Evolutionary conservation across 1,139 yeast genomes (phyloP).

Genomic region (Yamadazyma dushanensis): DNA sequence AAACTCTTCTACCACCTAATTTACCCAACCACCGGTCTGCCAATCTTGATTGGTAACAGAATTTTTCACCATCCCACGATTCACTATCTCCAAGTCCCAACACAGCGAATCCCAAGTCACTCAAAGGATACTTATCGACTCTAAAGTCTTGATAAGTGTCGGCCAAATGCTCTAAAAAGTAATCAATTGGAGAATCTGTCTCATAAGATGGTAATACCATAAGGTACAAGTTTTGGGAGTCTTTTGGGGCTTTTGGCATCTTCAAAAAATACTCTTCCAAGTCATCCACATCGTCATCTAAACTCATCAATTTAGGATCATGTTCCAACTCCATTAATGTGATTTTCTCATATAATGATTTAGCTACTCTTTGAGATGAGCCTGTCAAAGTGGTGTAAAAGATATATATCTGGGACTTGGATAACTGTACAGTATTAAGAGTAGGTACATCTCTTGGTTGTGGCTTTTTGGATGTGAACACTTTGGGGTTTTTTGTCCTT

Average conservation of each 20-base stretch:
- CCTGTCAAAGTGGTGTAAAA: constrained; percentile 89
- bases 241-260: constrained; percentile 53
- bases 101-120: constrained; percentile 76
- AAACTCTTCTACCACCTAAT: constrained; percentile 80
- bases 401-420: constrained; percentile 54
- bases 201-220: constrained; percentile 88
- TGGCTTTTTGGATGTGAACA: constrained; percentile 34
- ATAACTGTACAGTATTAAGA: constrained; percentile 35
- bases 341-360: constrained; percentile 40
- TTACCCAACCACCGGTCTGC: constrained; percentile 79
- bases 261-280: constrained; percentile 78
- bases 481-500: constrained; percentile 34
- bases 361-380: constrained; percentile 71
- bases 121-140: constrained; percentile 76
- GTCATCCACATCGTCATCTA: constrained; percentile 83
- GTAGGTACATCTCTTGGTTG: constrained; percentile 20
- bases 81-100: constrained; percentile 88
- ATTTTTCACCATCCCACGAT: constrained; percentile 80
- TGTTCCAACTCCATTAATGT: constrained; percentile 28
- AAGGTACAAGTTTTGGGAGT: constrained; percentile 55
- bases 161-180: constrained; percentile 73
- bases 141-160: constrained; percentile 87
- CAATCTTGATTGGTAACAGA: constrained; percentile 80
- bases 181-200: constrained; percentile 89
- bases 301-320: constrained; percentile 59